phyloP scores from a whole-genome alignment of 257 asterid genomes.

The Gentiana macrophylla region DNA sequence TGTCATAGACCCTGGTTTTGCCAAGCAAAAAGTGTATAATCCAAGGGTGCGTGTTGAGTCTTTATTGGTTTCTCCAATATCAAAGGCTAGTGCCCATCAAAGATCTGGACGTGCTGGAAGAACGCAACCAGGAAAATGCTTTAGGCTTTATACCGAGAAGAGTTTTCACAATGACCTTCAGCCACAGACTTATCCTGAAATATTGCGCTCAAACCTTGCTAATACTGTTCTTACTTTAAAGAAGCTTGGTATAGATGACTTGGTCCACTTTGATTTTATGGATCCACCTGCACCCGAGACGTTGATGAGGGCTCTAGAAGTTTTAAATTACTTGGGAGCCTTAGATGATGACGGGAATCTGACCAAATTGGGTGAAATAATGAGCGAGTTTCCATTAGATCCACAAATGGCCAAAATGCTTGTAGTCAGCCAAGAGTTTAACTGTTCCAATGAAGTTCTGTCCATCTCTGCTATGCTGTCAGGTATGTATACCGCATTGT shows the following conservation, averaged over 20 bases:
- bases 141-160: slow-evolving; percentile 83
- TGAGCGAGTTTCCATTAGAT: slow-evolving; percentile 94
- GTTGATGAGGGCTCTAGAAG: slow-evolving; percentile 90
- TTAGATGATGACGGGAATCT: slow-evolving; percentile 93
- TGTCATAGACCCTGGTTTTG: slow-evolving; percentile 95
- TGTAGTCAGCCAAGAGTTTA: slow-evolving; percentile 82
- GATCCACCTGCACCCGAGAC: slow-evolving; percentile 99
- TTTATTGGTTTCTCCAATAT: slow-evolving; percentile 92
- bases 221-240: slow-evolving; percentile 87
- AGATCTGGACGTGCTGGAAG: slow-evolving; percentile 99
- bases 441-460: slow-evolving; percentile 91
- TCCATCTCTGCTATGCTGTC: slow-evolving; percentile 96
- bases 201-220: slow-evolving; percentile 80
- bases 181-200: slow-evolving; percentile 93
- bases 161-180: slow-evolving; percentile 85
- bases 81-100: slow-evolving; percentile 98
- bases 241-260: slow-evolving; percentile 84
- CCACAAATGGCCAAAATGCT: slow-evolving; percentile 98
- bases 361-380: slow-evolving; percentile 78
- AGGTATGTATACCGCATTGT: slow-evolving; percentile 29
- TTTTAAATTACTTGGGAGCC: slow-evolving; percentile 87
- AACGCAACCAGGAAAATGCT: slow-evolving; percentile 97
- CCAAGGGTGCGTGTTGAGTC: slow-evolving; percentile 94
- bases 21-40: slow-evolving; percentile 87
- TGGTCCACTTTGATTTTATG: slow-evolving; percentile 97